Conservation (phyloP, 345 rosid species). For the Hibiscus syriacus region DNA sequence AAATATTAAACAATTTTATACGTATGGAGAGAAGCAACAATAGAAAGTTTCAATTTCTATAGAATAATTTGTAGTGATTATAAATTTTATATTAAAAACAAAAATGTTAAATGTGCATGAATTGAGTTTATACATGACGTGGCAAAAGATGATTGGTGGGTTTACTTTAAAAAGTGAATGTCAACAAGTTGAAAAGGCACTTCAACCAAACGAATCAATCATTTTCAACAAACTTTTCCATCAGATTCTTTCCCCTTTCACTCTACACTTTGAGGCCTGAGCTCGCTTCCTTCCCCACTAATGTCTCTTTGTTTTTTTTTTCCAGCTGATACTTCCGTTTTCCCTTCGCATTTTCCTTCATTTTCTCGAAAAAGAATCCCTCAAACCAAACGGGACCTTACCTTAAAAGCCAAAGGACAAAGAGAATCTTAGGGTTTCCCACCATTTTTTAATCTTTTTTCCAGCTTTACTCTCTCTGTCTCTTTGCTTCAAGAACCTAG, state of each 20-base stretch:
- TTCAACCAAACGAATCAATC: slow-evolving; percentile 17
- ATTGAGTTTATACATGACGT: neutral
- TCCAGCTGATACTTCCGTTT: slow-evolving; percentile 6
- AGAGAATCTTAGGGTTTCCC: slow-evolving; percentile 8
- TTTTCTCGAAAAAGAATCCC: slow-evolving; percentile 9
- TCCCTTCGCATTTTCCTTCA: slow-evolving; percentile 15
- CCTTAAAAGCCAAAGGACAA: neutral
- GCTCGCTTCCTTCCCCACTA: neutral
- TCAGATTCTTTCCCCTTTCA: slow-evolving; percentile 16
- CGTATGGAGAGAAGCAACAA: too few species aligned
- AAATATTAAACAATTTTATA: too few species aligned
- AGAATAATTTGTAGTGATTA: too few species aligned
- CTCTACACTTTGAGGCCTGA: neutral
- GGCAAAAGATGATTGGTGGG: neutral
- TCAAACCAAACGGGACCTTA: slow-evolving; percentile 12
- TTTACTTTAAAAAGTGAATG: neutral
- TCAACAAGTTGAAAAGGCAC: slow-evolving; percentile 12
- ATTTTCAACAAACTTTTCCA: slow-evolving; percentile 26
- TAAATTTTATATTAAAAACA: too few species aligned
- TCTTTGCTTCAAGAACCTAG: slow-evolving; percentile 2
- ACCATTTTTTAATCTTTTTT: neutral
- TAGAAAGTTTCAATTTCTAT: too few species aligned
- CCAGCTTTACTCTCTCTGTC: slow-evolving; percentile 12
- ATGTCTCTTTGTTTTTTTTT: neutral
- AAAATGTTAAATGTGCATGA: too few species aligned